Base-by-base conservation (phyloP, 2,329 filamentous ascomycete genomes). In the Drechslerella stenobrocha region DNA sequence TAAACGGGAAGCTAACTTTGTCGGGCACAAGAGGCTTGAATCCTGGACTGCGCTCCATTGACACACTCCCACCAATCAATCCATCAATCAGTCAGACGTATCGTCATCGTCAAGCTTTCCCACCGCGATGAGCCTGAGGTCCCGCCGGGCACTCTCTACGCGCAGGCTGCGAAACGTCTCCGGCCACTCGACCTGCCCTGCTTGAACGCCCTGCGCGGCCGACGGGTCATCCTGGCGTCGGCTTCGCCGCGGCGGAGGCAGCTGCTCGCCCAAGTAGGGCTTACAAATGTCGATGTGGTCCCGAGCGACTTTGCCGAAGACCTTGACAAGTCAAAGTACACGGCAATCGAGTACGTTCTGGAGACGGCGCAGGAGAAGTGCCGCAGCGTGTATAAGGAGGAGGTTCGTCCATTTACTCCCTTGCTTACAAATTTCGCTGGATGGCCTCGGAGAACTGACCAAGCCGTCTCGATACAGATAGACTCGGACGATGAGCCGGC, bases 331-430 rank as follows among this genome's bases (percentile, higher is more conserved):
- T 76, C 79, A 5, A 76, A 78, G 1, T 82, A 92, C 64, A 84
- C 86, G 0, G 89, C 93, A 0, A 88, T 89, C 76, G 90, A 95
- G 78, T 98, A 98, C 79, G 93, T 96, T 18, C 81, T 91, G 11
- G 84, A 86, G 60, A 98, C 93, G 1, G 92, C 92, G 2, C 84
- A 84, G 20, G 83, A 87, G 72, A 98, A 98, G 77, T 88, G 87
- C 51, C 81, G 90, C 42, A 82, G 87, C 45, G 88, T 97, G 7
- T 87, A 87, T 76, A 75, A 76, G 26, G 75, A 78, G 37, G 82
- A 84, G 72, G 80, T 86, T 71, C 34, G 59, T 61, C 30, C 30
- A 32, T 13, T 20, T 57, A 77, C 28, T n/a, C n/a, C n/a, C n/a
- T n/a, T n/a, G n/a, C n/a, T n/a, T n/a, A n/a, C n/a, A n/a, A n/a